Conservation (phyloP, 495 filamentous ascomycete genomes). For the Thermochaetoides thermophila region DNA sequence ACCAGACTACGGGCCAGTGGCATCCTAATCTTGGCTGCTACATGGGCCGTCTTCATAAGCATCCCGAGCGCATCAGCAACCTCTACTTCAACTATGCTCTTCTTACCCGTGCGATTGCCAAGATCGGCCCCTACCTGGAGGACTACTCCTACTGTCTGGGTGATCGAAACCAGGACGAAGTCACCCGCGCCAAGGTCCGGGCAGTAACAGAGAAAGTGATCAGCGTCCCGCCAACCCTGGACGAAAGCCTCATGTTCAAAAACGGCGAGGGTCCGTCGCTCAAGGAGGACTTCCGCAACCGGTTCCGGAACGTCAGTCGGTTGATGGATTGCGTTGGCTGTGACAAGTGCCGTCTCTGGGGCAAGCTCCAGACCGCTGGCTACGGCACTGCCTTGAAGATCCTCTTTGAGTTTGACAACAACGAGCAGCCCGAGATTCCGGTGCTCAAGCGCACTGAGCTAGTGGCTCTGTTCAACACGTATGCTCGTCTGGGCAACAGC, state of each 20-base stretch:
- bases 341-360: slow-evolving; percentile 97
- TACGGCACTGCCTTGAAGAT: slow-evolving; percentile 94
- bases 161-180: slow-evolving; percentile 59
- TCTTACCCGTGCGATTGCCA: slow-evolving; percentile 74
- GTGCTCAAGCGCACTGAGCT: slow-evolving; percentile 75
- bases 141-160: slow-evolving; percentile 84
- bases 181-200: slow-evolving; percentile 66
- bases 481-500: slow-evolving; percentile 69
- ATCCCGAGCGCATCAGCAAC: slow-evolving; percentile 88
- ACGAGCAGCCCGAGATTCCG: slow-evolving; percentile 53
- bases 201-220: slow-evolving; percentile 53
- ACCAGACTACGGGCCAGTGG: slow-evolving; percentile 91
- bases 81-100: slow-evolving; percentile 98
- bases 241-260: slow-evolving; percentile 88
- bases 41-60: slow-evolving; percentile 60
- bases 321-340: slow-evolving; percentile 99
- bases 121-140: slow-evolving; percentile 67
- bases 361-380: slow-evolving; percentile 89
- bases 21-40: slow-evolving; percentile 86
- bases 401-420: slow-evolving; percentile 84
- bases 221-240: slow-evolving; percentile 65
- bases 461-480: slow-evolving; percentile 86
- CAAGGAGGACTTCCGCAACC: slow-evolving; percentile 94
- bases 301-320: slow-evolving; percentile 88
- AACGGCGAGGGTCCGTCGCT: slow-evolving; percentile 52